These are phyloP conservation scores for Fusarium pseudoanthophilum DNA, from an alignment of 2,329 filamentous ascomycete genomes.

Conservation along the genomic window DNA sequence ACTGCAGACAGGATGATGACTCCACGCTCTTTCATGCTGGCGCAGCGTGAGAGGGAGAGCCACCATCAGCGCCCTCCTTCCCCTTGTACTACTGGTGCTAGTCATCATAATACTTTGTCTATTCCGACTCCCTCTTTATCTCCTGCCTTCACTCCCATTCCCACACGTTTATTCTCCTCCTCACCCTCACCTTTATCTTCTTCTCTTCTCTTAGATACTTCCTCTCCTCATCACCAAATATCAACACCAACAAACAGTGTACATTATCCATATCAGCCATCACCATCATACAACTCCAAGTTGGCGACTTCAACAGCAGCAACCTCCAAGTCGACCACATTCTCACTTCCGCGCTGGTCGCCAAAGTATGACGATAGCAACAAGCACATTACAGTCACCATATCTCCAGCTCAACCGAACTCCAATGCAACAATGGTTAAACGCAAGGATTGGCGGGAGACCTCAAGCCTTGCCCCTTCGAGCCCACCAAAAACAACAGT, in stretches of 20 bases:
- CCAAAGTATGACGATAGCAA: conserved; percentile 48
- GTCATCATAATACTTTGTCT: conserved; percentile 39
- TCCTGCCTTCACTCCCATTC: conserved; percentile 28
- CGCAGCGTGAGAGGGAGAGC: conserved; percentile 37
- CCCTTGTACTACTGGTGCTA: conserved; percentile 32
- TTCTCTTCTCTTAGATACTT: conserved; percentile 27
- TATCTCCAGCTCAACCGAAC: conserved; percentile 37
- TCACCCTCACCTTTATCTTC: conserved; percentile 18
- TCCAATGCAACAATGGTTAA: conserved; percentile 50
- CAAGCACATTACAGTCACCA: conserved; percentile 40
- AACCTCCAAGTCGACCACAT: conserved; percentile 33
- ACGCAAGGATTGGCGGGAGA: conserved; percentile 48
- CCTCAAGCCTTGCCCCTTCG: conserved; percentile 43
- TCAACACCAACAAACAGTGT: conserved; percentile 11
- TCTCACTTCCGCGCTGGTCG: conserved; percentile 40
- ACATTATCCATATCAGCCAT: conserved; percentile 13
- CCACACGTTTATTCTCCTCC: conserved; percentile 24
- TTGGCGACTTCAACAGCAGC: conserved; percentile 24
- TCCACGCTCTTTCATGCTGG: conserved; percentile 45
- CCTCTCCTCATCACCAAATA: conserved; percentile 10
- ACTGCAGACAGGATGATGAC: conserved; percentile 38
- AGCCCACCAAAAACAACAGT: conserved; percentile 45
- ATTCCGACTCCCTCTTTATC: conserved; percentile 38
- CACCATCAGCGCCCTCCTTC: conserved; percentile 34
- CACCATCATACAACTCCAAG: conserved; percentile 14